Evolutionary conservation across 345 rosid species (phyloP), one percentile per base, ranked within the genome.

Genomic region (Populus nigra): DNA sequence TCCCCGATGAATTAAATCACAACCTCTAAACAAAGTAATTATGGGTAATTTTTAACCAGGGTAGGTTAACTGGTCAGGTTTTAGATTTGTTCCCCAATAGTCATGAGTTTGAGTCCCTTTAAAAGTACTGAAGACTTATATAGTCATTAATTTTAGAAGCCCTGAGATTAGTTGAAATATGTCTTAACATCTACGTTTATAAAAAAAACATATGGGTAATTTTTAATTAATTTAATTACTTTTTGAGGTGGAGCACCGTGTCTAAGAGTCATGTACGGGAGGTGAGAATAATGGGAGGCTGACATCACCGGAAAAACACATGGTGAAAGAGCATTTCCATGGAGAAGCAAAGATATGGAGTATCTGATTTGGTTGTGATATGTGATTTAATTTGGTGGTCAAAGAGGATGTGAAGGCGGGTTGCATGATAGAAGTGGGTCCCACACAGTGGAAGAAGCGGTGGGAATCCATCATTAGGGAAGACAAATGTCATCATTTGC

Each of bases 361-460:
- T 1, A 23, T 62, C 23, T n/a, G 70, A 61, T 67, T 1, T 73
- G 25, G 29, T 25, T 25, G 72, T 11, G 72, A 39, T 38, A 0
- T 23, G 27, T 59, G 59, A 20, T 57, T 20, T 36, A 50, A 22
- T 49, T 23, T 69, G 78, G 77, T 73, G 87, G 91, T 88, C 88
- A 85, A 85, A 85, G 83, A 53, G 23, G 15, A 55, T 29, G 72
- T 15, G 85, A 73, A 78, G 81, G 77, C 50, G 79, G 76, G 71
- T 23, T 77, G 83, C 79, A 79, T 79, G 81, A 86, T 79, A 73
- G 39, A 39, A 75, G 86, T 82, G 88, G 88, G 73, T 31, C 90
- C 92, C 88, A 86, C 88, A 83, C 88, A 83, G 91, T 88, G 93
- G 89, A 85, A 73, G 85, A 84, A 86, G 76, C 90, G 91, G 91